A percentile compares a stretch with the other conserved stretches of the same genome.
phyloP scores from a whole-genome alignment of 805 yeast genomes.

The Nakazawaea sp. region DNA sequence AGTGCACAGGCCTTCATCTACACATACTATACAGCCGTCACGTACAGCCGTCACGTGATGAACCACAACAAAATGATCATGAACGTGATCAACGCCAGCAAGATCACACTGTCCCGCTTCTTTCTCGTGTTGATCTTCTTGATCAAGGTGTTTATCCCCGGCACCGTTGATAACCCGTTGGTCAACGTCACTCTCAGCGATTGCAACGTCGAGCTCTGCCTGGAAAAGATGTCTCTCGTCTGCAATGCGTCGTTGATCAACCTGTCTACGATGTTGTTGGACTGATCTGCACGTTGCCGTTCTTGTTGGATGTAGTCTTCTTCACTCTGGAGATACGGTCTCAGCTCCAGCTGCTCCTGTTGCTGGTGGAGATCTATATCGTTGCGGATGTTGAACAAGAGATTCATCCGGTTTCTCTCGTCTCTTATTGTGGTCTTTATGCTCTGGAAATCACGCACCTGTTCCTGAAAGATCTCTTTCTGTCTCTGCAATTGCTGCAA shows the following conservation, averaged over 20 bases:
- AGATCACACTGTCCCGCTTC: slow-evolving; percentile 79
- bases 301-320: slow-evolving; percentile 78
- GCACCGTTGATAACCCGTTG: slow-evolving; percentile 59
- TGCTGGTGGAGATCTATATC: slow-evolving; percentile 67
- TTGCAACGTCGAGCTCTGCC: slow-evolving; percentile 61
- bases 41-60: no score
- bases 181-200: slow-evolving; percentile 60
- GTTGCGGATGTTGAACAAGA: slow-evolving; percentile 67
- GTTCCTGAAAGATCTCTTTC: slow-evolving; percentile 67
- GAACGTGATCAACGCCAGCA: slow-evolving; percentile 63
- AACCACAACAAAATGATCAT: slow-evolving; percentile 63
- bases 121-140: slow-evolving; percentile 81
- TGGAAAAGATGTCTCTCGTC: slow-evolving; percentile 76
- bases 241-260: slow-evolving; percentile 80
- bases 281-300: slow-evolving; percentile 60
- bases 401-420: slow-evolving; percentile 70
- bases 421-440: slow-evolving; percentile 54
- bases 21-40: no score
- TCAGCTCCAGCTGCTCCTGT: slow-evolving; percentile 10
- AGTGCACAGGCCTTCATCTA: no score
- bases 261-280: slow-evolving; percentile 72
- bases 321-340: slow-evolving; percentile 25
- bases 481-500: slow-evolving; percentile 80
- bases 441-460: slow-evolving; percentile 53
- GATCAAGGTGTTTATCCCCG: slow-evolving; percentile 75